Base-by-base conservation (phyloP, 345 rosid genomes). In the Brassica cretica region DNA sequence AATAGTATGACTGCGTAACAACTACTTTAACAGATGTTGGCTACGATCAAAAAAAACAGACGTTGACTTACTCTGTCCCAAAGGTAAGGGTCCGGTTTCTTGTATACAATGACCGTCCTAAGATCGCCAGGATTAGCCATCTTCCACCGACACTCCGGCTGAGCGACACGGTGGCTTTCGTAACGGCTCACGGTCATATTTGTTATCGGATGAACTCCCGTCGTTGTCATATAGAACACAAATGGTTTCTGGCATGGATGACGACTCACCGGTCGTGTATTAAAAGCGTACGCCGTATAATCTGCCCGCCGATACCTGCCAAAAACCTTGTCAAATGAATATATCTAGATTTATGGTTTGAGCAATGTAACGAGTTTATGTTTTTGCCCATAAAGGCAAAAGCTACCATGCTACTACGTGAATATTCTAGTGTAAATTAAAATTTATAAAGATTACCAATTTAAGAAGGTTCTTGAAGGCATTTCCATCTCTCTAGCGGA, bases 381-480 rank as follows among this genome's bases (percentile, higher is more conserved):
- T 58, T 14, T 63, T 63, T 30, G 67, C n/a, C 41, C 18, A 63
- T 3, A 51, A 51, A 51, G 18, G 24, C 19, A 2, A n/a, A 51
- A 51, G 12, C 8, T 11, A 33, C 68, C 49, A 18, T 8, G n/a
- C 3, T 41, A 64, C 24, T 21, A 21, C 24, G 24, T 25, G 16
- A 16, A n/a, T 16, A 30, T 85, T 33, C 25, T 33, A 4, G 51
- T 67, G 59, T 3, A 78, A 7, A 78, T 81, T 46, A 33, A 21
- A 49, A 68, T 63, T 69, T 27, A 6, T 24, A 15, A 27, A 51
- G 12, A 64, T 81, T 92, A 94, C 98, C 99, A 95, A 76, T 95
- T 95, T 76, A 95, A 84, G 88, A 95, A 95, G 18, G 99, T 95
- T 79, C 99, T 87, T 0, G 99, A 84, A 5, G 99, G 99, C 99